Evolutionary conservation across 768 basidiomycete species (phyloP), one percentile per base, ranked within the genome.

Genomic region (Sarcomyxa edulis): DNA sequence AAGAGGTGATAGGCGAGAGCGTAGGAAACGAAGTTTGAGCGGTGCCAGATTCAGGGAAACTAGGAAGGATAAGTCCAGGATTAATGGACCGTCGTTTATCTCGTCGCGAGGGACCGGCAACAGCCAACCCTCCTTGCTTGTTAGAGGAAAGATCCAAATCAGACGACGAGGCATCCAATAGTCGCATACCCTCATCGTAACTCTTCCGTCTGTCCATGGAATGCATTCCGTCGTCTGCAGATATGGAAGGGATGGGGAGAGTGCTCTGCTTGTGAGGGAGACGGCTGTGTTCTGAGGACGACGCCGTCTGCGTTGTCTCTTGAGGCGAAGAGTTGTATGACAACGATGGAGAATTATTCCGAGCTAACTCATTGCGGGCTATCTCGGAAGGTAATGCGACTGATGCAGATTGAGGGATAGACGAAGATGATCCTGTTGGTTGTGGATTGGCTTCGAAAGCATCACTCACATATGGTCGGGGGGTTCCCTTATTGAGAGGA

Each of bases 71-170:
- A 16, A 71, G 51, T 30, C 61, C 69, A 6, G 71, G 71, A 46
- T 73, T 72, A 35, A 74, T 73, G 24, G 73, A 72, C 32, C 68
- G 65, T 27, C 70, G 66, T 48, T 66, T 71, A 25, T 70, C 66
- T 25, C 59, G 59, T 15, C 60, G 55, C 5, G 68, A 62, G 4
- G 25, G 3, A 28, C 24, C 16, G 12, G 9, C 4, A 12, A n/a
- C 24, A 7, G 18, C 36, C 7, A 20, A 35, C 19, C 4, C 10
- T 8, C 9, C 3, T 9, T 9, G n/a, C 10, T 29, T 27, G 2
- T 35, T 30, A 20, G 15, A 21, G 3, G 38, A 32, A 5, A 16
- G 14, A 26, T 12, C n/a, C n/a, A n/a, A n/a, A n/a, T n/a, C n/a
- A n/a, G n/a, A n/a, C n/a, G 61, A 57, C 7, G 62, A 42, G n/a